Conservation (phyloP, 2,329 filamentous ascomycete genomes). For the Claviceps citrina region DNA sequence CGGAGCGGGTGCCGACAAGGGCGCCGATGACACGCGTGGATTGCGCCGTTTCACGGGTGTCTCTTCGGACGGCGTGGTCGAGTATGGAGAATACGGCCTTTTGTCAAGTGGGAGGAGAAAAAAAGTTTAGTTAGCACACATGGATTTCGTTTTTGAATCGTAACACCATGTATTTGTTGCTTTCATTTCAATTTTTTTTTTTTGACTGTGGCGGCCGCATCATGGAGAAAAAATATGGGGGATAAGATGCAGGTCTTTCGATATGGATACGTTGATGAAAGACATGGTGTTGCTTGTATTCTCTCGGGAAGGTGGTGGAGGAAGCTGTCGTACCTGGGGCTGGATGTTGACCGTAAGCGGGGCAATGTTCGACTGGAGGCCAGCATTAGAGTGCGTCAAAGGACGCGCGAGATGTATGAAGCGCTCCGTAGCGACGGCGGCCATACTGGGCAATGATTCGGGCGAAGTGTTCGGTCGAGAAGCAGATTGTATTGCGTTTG, state of each 20-base stretch:
- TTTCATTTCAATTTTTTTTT: no score
- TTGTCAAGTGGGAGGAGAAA: not conserved
- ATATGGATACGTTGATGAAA: not conserved
- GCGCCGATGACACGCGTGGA: conserved; percentile 95
- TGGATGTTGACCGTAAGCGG: conserved; percentile 90
- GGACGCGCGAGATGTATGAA: conserved; percentile 93
- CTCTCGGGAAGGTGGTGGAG: not conserved
- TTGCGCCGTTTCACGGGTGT: conserved; percentile 51
- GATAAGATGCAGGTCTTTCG: not conserved
- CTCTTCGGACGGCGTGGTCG: conserved; percentile 87
- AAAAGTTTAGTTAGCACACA: not conserved
- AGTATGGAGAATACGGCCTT: conserved; percentile 62
- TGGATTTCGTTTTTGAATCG: not conserved
- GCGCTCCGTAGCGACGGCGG: conserved; percentile 57
- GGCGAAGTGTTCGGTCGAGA: conserved; percentile 7
- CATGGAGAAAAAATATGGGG: not conserved
- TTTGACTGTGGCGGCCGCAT: not conserved
- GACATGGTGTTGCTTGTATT: not conserved
- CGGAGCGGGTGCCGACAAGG: conserved; percentile 78
- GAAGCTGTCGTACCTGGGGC: conserved; percentile 57
- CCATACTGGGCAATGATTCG: conserved; percentile 49
- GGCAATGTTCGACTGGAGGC: conserved; percentile 71
- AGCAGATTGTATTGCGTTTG: conserved; percentile 1
- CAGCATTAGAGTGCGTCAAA: conserved; percentile 65
- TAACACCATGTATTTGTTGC: not conserved